Conservation (phyloP, 78 protist genomes). For the Tieghemostelium lacteum region DNA sequence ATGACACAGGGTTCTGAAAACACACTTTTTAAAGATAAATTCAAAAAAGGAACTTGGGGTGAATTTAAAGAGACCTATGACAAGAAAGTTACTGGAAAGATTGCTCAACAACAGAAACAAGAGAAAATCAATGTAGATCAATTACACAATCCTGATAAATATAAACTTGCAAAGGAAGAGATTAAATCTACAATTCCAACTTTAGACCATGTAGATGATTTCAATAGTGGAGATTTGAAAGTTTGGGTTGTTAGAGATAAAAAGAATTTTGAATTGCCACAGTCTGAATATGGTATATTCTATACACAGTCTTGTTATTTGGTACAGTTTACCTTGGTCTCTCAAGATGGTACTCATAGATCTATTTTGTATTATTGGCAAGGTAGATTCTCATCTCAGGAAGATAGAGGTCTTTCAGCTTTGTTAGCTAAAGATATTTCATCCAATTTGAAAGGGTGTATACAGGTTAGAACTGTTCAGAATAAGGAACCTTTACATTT, state of each 20-base stretch:
- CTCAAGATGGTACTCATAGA: not conserved
- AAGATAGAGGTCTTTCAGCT: slow-evolving; percentile 28
- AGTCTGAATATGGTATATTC: slow-evolving; percentile 31
- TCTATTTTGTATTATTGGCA: slow-evolving; percentile 29
- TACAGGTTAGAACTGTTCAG: slow-evolving; percentile 45
- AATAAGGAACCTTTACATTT: slow-evolving; percentile 46
- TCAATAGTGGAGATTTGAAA: slow-evolving; percentile 12
- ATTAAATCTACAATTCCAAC: slow-evolving; percentile 30
- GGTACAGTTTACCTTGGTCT: slow-evolving; percentile 11
- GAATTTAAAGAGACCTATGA: not conserved
- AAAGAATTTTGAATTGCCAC: slow-evolving; percentile 3
- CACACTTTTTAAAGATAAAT: slow-evolving; percentile 17
- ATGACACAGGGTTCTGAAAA: slow-evolving; percentile 30
- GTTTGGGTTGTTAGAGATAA: slow-evolving; percentile 24
- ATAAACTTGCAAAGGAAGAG: slow-evolving; percentile 5
- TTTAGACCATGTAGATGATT: not conserved
- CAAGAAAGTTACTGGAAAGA: slow-evolving; percentile 22
- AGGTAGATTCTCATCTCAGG: slow-evolving; percentile 13
- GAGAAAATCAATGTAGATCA: slow-evolving; percentile 34
- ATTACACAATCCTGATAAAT: slow-evolving; percentile 41
- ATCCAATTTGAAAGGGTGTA: not conserved
- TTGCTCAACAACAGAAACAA: not conserved
- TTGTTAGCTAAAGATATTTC: slow-evolving; percentile 26
- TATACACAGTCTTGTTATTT: slow-evolving; percentile 25
- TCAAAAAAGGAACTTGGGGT: slow-evolving; percentile 35